These are phyloP conservation scores for Epichloe gansuensis DNA, from an alignment of 2,329 filamentous ascomycete species.

Conservation along the genomic window DNA sequence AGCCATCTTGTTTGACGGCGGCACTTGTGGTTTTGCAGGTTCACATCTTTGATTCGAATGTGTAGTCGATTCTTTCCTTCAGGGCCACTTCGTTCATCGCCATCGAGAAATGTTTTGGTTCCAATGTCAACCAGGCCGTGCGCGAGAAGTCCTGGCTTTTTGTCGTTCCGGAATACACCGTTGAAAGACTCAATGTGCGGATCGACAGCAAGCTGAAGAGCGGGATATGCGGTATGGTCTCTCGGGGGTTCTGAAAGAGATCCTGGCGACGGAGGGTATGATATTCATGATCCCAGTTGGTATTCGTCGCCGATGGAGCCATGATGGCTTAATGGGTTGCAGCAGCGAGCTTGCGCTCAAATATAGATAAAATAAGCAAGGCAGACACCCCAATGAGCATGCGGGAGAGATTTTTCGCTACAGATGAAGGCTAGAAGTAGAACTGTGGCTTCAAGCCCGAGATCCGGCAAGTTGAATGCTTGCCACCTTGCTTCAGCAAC, in stretches of 20 bases:
- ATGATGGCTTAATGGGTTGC: conserved; percentile 24
- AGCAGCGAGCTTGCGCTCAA: conserved; percentile 2
- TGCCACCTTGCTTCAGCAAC: conserved; percentile 4
- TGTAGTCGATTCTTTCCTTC: conserved; percentile 60
- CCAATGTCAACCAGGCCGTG: conserved; percentile 81
- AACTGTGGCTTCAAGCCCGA: not conserved
- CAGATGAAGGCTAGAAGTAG: not conserved
- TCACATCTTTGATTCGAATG: conserved; percentile 69
- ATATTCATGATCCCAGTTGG: conserved; percentile 74
- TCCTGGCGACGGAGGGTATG: conserved; percentile 76
- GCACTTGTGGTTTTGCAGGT: conserved; percentile 68
- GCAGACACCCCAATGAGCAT: no score
- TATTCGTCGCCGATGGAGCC: conserved; percentile 47
- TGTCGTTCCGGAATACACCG: conserved; percentile 64
- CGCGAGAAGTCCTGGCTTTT: conserved; percentile 46
- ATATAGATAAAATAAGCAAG: not conserved
- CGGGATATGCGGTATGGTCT: conserved; percentile 79
- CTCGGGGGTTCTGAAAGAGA: conserved; percentile 77
- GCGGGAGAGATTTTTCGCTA: not conserved
- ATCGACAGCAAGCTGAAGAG: conserved; percentile 71
- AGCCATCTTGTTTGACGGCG: conserved; percentile 71
- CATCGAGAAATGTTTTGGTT: conserved; percentile 76
- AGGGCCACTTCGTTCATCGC: conserved; percentile 49
- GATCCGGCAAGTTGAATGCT: not conserved
- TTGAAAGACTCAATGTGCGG: conserved; percentile 97